phyloP scores from a whole-genome alignment of 2,329 filamentous ascomycete genomes.

The Cadophora sp. region DNA sequence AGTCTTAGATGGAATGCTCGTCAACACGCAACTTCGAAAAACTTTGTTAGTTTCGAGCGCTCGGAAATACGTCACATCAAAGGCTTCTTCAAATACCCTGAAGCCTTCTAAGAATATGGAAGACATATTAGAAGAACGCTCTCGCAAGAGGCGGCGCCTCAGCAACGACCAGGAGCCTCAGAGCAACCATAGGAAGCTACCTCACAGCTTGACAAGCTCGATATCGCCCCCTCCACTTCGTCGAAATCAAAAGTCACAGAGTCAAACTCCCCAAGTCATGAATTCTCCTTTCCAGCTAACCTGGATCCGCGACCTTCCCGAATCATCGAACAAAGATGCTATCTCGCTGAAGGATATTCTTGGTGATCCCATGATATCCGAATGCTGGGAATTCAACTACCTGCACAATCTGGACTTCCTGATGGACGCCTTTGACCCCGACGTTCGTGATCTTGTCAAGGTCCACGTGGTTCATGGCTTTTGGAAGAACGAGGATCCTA shows the following conservation, averaged over 20 bases:
- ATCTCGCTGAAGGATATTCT: constrained; percentile 63
- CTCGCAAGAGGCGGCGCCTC: constrained; percentile 40
- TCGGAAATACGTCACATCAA: background rate
- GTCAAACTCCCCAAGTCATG: constrained; percentile 28
- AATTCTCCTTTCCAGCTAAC: constrained; percentile 66
- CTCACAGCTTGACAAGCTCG: constrained; percentile 34
- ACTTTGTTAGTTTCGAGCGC: background rate
- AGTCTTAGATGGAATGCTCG: background rate
- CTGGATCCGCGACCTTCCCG: constrained; percentile 59
- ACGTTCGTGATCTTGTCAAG: constrained; percentile 58
- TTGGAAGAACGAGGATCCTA: constrained; percentile 68
- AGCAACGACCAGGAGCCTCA: constrained; percentile 26
- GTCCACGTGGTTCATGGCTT: constrained; percentile 69
- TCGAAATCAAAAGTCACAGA: constrained; percentile 21
- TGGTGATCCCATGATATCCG: constrained; percentile 62
- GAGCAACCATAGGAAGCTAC: constrained; percentile 19
- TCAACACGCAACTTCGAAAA: background rate
- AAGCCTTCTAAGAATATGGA: constrained; percentile 31
- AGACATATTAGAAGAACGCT: constrained; percentile 30
- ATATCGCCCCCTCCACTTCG: constrained; percentile 43
- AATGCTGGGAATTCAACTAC: constrained; percentile 65
- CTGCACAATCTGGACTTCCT: constrained; percentile 64
- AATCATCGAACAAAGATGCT: constrained; percentile 60
- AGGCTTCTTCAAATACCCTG: too few species aligned
- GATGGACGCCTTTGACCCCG: constrained; percentile 61